phyloP scores from a whole-genome alignment of 495 filamentous ascomycete species.

The Annulohypoxylon moriforme region DNA sequence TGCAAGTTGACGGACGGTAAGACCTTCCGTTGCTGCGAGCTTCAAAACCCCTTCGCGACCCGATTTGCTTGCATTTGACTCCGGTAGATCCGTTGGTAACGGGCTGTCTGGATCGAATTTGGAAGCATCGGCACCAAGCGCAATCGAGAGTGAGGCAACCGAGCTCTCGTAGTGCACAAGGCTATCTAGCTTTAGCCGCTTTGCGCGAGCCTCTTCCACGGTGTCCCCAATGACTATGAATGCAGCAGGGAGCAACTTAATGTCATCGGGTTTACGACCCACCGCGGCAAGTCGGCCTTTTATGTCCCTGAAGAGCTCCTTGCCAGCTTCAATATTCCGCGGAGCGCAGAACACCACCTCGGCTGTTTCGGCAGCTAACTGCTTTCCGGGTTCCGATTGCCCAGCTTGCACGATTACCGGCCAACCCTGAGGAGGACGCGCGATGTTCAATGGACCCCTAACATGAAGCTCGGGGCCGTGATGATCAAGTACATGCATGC shows the following conservation, averaged over 20 bases:
- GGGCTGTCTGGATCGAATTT: constrained; percentile 61
- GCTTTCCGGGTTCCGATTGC: constrained; percentile 64
- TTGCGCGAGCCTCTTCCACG: constrained; percentile 61
- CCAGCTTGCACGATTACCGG: constrained; percentile 68
- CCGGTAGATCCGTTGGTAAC: constrained; percentile 60
- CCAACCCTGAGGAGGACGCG: constrained; percentile 65
- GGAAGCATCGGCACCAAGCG: constrained; percentile 60
- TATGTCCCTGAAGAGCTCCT: constrained; percentile 65
- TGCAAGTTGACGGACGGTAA: constrained; percentile 64
- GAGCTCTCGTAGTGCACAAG: constrained; percentile 67
- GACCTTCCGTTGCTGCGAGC: constrained; percentile 56
- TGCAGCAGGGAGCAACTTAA: constrained; percentile 66
- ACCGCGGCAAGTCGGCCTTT: constrained; percentile 59
- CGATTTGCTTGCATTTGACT: constrained; percentile 67
- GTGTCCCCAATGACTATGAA: constrained; percentile 57
- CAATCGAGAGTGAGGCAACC: constrained; percentile 64
- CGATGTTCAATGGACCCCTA: constrained; percentile 64
- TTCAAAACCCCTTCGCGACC: constrained; percentile 56
- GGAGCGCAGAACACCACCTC: constrained; percentile 63
- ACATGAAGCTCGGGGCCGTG: constrained; percentile 60
- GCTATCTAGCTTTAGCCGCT: constrained; percentile 62
- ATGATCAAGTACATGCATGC: constrained; percentile 63
- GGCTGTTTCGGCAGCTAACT: constrained; percentile 66
- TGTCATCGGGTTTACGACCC: constrained; percentile 55
- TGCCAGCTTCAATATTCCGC: constrained; percentile 54